Base-by-base conservation (phyloP, 2,329 filamentous ascomycete genomes). In the Ceratocystis huliohia region DNA sequence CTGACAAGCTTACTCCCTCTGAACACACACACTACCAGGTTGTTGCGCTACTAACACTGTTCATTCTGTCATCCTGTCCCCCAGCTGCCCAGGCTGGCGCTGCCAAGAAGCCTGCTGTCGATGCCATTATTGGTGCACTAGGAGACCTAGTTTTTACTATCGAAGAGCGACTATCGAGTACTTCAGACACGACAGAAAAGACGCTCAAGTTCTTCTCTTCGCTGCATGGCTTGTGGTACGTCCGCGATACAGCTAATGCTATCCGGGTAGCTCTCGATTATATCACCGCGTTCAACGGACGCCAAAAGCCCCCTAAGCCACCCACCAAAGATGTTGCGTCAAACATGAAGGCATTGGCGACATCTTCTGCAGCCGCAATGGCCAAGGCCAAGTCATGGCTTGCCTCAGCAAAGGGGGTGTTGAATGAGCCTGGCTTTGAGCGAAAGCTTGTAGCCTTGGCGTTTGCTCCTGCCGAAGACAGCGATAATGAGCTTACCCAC, bases 401-500 rank as follows among this genome's bases (percentile, higher is more conserved):
- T 6, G 30, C 68, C 5, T 70, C 70, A 44, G 46, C 77, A 17
- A 75, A 74, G 68, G 70, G 71, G 10, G 73, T 74, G 8, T 69
- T 74, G 1, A 67, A 65, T 4, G 70, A 71, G 15, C 65, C 70
- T 28, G 70, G 72, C 3, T 72, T 76, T 63, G 72, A 73, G 15
- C 66, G 69, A 1, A 65, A 69, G 3, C 65, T 74, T 4, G 71
- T 70, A 59, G 66, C 41, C 5, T 76, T 73, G 73, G 70, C 73
- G 1, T 74, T 88, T 85, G 28, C 15, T n/a, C 33, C 56, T 37
- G 17, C 13, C 2, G 28, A 87, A 92, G 70, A 89, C 88, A 70
- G 96, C 87, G 71, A 97, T 87, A 0, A 93, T 64, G 91, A 86
- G 69, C 89, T 88, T 67, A 97, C 82, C 61, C 84, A 85, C 70